These are phyloP conservation scores for Fragilaria crotonensis DNA, from an alignment of 108 stramenopile species.

Conservation along the genomic window DNA sequence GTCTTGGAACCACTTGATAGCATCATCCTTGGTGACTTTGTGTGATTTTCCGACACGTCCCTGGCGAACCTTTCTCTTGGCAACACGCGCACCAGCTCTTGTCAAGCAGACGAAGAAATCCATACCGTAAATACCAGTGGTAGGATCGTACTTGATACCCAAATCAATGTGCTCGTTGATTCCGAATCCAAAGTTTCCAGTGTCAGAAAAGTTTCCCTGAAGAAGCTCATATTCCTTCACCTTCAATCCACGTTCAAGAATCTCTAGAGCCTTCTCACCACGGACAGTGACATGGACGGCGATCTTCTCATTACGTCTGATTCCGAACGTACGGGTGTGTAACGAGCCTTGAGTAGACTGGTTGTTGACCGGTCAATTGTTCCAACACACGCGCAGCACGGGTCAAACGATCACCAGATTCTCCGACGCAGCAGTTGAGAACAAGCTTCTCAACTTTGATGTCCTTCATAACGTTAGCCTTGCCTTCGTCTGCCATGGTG, in stretches of 20 bases:
- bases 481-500: slow-evolving; percentile 68
- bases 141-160: slow-evolving; percentile 99
- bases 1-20: slow-evolving; percentile 99
- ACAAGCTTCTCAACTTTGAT: slow-evolving; percentile 99
- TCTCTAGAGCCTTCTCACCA: slow-evolving; percentile 98
- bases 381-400: slow-evolving; percentile 97
- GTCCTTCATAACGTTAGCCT: slow-evolving; percentile 89
- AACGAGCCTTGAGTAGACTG: slow-evolving; percentile 98
- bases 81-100: slow-evolving; percentile 91
- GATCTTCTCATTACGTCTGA: slow-evolving; percentile 99
- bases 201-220: slow-evolving; percentile 96
- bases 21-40: slow-evolving; percentile 96
- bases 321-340: slow-evolving; percentile 99
- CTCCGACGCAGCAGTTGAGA: slow-evolving; percentile 98
- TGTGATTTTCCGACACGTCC: slow-evolving; percentile 82
- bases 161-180: slow-evolving; percentile 99
- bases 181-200: slow-evolving; percentile 99
- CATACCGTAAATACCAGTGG: slow-evolving; percentile 99
- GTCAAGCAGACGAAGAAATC: slow-evolving; percentile 99
- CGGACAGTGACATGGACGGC: slow-evolving; percentile 98
- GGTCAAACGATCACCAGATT: slow-evolving; percentile 96
- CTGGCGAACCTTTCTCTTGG: slow-evolving; percentile 89
- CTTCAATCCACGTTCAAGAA: slow-evolving; percentile 98
- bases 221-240: slow-evolving; percentile 99
- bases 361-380: slow-evolving; percentile 98